Base-by-base conservation (phyloP, 2,329 filamentous ascomycete species). In the Ascochyta fabae region DNA sequence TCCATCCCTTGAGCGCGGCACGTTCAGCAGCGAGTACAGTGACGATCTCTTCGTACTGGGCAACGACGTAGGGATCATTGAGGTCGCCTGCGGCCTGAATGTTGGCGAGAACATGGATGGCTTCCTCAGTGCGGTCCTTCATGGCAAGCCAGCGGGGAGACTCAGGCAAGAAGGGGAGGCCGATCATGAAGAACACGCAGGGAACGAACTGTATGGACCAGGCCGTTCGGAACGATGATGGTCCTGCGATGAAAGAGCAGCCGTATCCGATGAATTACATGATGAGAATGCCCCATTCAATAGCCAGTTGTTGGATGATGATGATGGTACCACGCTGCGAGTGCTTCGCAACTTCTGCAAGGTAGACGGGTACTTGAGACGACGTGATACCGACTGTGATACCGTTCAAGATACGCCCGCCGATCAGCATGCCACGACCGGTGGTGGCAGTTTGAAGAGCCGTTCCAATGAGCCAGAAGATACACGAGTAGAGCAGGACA, bases 91-190 rank as follows among this genome's bases (percentile, higher is more conserved):
- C 60, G 4, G 78, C 79, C 57, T 82, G 80, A 22, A 82, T 79
- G 12, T 72, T 72, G 12, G 80, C 79, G 9, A 82, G 71, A 3
- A 77, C 68, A 6, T 72, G 64, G 46, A 81, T 74, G 10, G 79
- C 79, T 67, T 82, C 77, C 27, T 81, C 79, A 3, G 64, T 70
- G 4, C 79, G 74, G 48, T 78, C 79, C 16, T 78, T 74, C 63
- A 79, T 80, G 16, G 80, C 80, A 8, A 83, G 72, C 80, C 79
- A 82, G 33, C 80, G 75, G 9, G 81, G 80, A 3, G 76, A 78
- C 36, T 74, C 67, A 1, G 80, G 80, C 0, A 82, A 70, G 67
- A 82, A 80, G 1, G 78, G 78, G 27, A 81, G 68, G 7, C 75
- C 77, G 22, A 74, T 50, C 58, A 81, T 72, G 29, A 82, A 73